Percentiles rank a stretch among this genome's conserved stretches.
phyloP scores from a whole-genome alignment of 176 grass and related monocot species.

The Pharus latifolius region DNA sequence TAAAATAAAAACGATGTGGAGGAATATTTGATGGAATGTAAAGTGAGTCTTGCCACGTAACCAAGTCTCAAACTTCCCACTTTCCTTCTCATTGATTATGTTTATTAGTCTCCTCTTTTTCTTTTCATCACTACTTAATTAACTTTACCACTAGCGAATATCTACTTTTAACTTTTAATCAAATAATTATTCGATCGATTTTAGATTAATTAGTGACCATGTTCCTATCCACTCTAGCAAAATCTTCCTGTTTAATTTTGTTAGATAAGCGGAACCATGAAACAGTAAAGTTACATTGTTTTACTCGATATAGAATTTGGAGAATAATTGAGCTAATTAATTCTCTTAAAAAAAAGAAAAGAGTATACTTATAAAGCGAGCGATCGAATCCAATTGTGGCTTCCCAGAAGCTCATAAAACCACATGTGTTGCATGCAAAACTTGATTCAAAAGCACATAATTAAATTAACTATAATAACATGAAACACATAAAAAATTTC shows the following conservation, averaged over 20 bases:
- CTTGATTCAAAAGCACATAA: neutral
- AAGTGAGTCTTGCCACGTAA: slow-evolving; percentile 24
- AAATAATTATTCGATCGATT: no score
- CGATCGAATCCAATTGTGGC: neutral
- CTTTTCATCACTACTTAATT: neutral
- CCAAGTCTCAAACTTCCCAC: neutral
- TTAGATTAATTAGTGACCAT: no score
- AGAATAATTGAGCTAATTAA: neutral
- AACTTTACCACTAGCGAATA: no score
- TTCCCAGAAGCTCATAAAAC: neutral
- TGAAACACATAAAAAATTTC: no score
- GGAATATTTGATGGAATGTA: slow-evolving; percentile 34
- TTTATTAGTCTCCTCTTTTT: neutral
- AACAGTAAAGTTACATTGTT: neutral
- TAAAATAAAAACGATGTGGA: neutral
- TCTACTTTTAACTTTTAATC: no score
- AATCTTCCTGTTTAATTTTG: no score
- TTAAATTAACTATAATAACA: neutral
- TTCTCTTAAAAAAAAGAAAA: neutral
- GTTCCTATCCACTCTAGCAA: no score
- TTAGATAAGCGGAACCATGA: neutral
- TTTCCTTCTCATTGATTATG: slow-evolving; percentile 2
- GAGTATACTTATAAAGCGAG: neutral
- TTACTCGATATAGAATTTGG: neutral
- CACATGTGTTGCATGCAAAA: neutral